Evolutionary conservation across 129 eudicot genomes (phyloP).

Genomic region (Deinandra increscens): DNA sequence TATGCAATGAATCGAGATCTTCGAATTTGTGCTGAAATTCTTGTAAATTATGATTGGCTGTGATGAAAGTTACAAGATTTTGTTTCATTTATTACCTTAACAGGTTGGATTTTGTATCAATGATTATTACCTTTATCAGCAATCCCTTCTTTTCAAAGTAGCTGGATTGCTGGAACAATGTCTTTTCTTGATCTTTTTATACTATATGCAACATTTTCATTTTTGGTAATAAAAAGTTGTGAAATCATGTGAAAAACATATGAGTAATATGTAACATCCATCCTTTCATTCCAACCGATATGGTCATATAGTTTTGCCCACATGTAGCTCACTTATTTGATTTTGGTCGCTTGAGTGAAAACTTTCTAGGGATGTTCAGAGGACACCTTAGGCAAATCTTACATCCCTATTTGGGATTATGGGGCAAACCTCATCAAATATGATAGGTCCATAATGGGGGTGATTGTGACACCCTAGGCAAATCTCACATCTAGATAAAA

Average conservation of each 20-base stretch:
- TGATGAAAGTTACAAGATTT: slow-evolving; percentile 12
- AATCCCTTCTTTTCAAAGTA: background rate
- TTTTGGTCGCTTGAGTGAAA: too few relatives aligned
- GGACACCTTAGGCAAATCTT: background rate
- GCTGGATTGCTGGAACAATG: background rate
- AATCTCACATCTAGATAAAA: too few relatives aligned
- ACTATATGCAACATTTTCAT: background rate
- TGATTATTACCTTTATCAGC: background rate
- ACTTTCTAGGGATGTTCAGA: too few relatives aligned
- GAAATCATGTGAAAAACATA: too few relatives aligned
- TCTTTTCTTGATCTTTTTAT: background rate
- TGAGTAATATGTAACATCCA: too few relatives aligned
- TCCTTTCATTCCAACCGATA: too few relatives aligned
- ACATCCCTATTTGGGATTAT: too few relatives aligned
- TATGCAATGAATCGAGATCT: slow-evolving; percentile 10
- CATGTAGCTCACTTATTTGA: too few relatives aligned
- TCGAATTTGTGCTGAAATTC: slow-evolving; percentile 9
- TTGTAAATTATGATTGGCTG: background rate
- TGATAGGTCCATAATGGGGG: too few relatives aligned
- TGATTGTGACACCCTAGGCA: too few relatives aligned
- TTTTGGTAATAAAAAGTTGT: background rate
- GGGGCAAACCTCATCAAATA: too few relatives aligned
- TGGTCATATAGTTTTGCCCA: too few relatives aligned
- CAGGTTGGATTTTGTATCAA: background rate
- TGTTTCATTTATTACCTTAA: background rate